phyloP scores from a whole-genome alignment of 2,329 filamentous ascomycete species.

The Fusarium sp. region DNA sequence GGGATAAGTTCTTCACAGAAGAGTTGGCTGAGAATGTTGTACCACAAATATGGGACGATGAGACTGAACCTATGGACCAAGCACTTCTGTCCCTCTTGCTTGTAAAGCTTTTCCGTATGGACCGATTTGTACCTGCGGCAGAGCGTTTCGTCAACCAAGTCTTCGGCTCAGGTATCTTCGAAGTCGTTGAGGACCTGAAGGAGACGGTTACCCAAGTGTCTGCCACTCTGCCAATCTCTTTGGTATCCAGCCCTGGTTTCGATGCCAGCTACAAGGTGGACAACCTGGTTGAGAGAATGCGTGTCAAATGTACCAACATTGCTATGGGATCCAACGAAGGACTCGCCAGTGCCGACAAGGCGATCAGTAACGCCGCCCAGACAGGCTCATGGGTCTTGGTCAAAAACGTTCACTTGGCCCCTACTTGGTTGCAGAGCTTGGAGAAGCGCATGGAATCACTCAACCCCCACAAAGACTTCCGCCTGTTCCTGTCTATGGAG shows the following conservation, averaged over 20 bases:
- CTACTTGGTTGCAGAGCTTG: conserved; percentile 95
- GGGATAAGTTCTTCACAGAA: conserved; percentile 86
- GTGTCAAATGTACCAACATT: conserved; percentile 91
- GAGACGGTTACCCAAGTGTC: conserved; percentile 87
- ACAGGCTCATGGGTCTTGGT: conserved; percentile 95
- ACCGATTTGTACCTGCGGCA: conserved; percentile 92
- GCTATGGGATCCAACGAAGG: conserved; percentile 99
- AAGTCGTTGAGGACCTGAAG: conserved; percentile 86
- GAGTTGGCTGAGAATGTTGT: conserved; percentile 89
- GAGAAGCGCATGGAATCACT: conserved; percentile 97
- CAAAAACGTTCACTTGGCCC: conserved; percentile 98
- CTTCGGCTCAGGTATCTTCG: conserved; percentile 86
- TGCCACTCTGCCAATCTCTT: conserved; percentile 85
- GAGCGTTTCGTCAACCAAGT: conserved; percentile 91
- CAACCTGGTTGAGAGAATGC: conserved; percentile 86
- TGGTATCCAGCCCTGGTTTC: conserved; percentile 96
- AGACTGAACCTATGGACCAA: conserved; percentile 75
- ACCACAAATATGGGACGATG: conserved; percentile 79
- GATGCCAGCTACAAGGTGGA: conserved; percentile 99
- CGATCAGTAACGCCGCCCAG: conserved; percentile 91
- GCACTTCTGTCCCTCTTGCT: conserved; percentile 87
- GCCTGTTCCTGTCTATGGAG: conserved; percentile 98
- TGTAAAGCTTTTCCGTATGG: conserved; percentile 94
- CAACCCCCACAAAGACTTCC: conserved; percentile 92
- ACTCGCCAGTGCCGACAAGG: conserved; percentile 92